Base-by-base conservation (phyloP, 169 alveolate genomes). In the Plasmodium relictum region DNA sequence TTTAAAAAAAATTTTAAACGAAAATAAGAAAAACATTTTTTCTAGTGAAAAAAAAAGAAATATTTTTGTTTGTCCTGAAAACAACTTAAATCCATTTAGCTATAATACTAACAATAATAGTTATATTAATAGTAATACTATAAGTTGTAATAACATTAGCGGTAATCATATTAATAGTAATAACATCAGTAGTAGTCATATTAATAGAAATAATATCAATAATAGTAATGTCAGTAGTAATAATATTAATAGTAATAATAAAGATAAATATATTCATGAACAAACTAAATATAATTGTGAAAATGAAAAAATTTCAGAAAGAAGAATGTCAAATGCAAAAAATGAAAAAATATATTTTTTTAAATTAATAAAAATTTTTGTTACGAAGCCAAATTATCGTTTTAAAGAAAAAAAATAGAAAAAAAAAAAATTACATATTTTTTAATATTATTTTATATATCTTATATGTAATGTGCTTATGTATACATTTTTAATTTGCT, bases 331-430 rank as follows among this genome's bases (percentile, higher is more conserved):
- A 83, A 83, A 66, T 39, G 2, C 14, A n/a, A 42, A 56, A 71
- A 45, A 59, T 42, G 45, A 37, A 58, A 50, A 70, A 69, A 70
- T 86, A 41, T 86, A 86, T 50, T 86, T 86, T 73, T 86, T 86
- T 59, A 69, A 86, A 54, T 26, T 86, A 42, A 70, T 72, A 58
- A 86, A 86, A 86, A 71, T 86, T 44, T 86, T 86, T 86, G 92
- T 58, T 52, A 86, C 70, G 92, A 86, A 86, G 74, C 92, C 92
- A 54, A 86, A 86, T 58, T 65, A 71, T 22, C 92, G 92, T 42
- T 86, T 86, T 54, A 56, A 16, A 16, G 78, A 59, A 58, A 86
- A 71, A 61, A 71, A 56, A 37, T 26, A 37, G 42, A 50, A 26
- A 26, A 39, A 31, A 72, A 31, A 31, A 8, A 42, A 31, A 31